Evolutionary conservation across 192 early-diverging fungal species (phyloP).

Genomic region (Linnemannia exigua): DNA sequence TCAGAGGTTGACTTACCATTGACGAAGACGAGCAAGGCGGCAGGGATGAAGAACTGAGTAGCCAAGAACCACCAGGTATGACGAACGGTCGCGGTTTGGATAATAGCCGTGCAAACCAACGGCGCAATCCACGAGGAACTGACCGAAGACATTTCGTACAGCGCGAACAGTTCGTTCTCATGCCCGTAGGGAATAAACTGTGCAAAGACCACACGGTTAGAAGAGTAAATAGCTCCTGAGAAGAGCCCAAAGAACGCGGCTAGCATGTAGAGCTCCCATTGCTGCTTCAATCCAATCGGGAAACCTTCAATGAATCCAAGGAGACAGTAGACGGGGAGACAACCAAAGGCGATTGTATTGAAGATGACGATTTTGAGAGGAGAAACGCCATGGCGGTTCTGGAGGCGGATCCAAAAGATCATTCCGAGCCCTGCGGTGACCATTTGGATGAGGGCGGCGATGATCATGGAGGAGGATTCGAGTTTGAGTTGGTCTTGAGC

Average conservation of each 20-base stretch:
- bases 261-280: conserved; percentile 67
- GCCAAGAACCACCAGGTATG: conserved; percentile 44
- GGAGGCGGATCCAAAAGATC: conserved; percentile 67
- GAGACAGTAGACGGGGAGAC: conserved; percentile 73
- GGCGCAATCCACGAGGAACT: conserved; percentile 72
- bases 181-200: conserved; percentile 72
- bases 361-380: conserved; percentile 70
- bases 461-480: conserved; percentile 59
- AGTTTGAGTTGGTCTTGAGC: conserved; percentile 66
- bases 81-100: conserved; percentile 45
- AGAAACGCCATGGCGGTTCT: conserved; percentile 59
- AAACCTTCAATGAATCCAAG: conserved; percentile 65
- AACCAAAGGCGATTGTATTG: conserved; percentile 59
- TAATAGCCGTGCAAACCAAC: conserved; percentile 68
- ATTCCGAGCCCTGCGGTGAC: conserved; percentile 66
- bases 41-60: conserved; percentile 43
- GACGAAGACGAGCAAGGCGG: conserved; percentile 33
- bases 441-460: conserved; percentile 68
- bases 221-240: conserved; percentile 62
- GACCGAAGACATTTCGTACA: conserved; percentile 66
- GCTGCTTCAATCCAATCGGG: conserved; percentile 58
- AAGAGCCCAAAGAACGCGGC: conserved; percentile 68
- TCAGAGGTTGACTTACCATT: conserved; percentile 17
- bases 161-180: conserved; percentile 75
- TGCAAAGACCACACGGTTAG: conserved; percentile 66